Evolutionary conservation across 179 eudicot species (phyloP), one percentile per base, ranked within the genome.

Genomic region (Spinacia oleracea): DNA sequence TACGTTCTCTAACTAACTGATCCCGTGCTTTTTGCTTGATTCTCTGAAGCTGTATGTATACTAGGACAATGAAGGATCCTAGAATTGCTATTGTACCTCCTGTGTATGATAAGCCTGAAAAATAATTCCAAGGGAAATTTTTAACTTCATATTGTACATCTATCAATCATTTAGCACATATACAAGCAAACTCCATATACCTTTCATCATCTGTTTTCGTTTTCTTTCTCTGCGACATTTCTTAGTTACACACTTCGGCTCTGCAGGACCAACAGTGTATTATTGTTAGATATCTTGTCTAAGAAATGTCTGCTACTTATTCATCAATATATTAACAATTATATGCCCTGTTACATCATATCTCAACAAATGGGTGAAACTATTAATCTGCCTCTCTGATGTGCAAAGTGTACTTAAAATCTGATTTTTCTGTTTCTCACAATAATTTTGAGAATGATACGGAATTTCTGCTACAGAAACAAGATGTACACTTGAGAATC

Each of bases 1-100:
- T 82, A 73, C 93, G 84, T 75, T 80, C 89, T 77, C 80, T 83
- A 1, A 87, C 87, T 67, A 88, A 35, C 64, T 48, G 16, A 15
- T 79, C 69, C 7, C 74, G 82, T 15, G 82, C 70, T 5, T 75
- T 68, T 55, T 74, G 53, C 64, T 71, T 79, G 40, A 70, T 45
- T 32, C 80, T 43, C 50, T 76, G 46, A 14, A 40, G 77, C 67
- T 55, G 73, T 5, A 63, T 65, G 75, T 75, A 79, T 21, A 79
- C 70, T 38, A 83, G 77, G 73, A 75, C 48, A 38, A 43, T 77
- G 42, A 75, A 64, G 9, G 76, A 69, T 50, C 38, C 58, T 32
- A 83, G 23, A 40, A 65, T 55, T 55, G 78, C 32, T 27, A 70
- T 32, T 20, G 38, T 35, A 40, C 74, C 77, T 56, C 74, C 73